These are phyloP conservation scores for Aspergillus leporis DNA, from an alignment of 495 filamentous ascomycete species.

Conservation along the genomic window DNA sequence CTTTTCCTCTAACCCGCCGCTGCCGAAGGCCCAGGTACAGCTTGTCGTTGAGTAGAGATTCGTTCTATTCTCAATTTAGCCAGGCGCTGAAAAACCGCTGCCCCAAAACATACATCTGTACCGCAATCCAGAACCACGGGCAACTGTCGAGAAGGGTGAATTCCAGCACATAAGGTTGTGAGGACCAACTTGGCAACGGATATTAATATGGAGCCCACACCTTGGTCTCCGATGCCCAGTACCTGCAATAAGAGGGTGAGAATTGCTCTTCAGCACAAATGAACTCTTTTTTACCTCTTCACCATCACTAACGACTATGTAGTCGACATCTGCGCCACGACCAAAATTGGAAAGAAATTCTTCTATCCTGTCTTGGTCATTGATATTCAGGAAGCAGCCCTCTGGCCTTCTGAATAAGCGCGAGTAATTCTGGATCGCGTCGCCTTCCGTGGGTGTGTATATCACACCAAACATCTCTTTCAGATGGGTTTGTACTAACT, in stretches of 20 bases:
- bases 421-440: conserved; percentile 88
- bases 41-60: conserved; percentile 73
- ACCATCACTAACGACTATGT: conserved; percentile 85
- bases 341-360: conserved; percentile 68
- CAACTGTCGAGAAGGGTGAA: conserved; percentile 76
- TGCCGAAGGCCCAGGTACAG: conserved; percentile 77
- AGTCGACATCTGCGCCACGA: conserved; percentile 72
- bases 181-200: conserved; percentile 80
- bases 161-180: conserved; percentile 81
- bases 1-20: conserved; percentile 62
- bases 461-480: conserved; percentile 89
- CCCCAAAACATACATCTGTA: conserved; percentile 56
- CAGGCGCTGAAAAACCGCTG: background rate
- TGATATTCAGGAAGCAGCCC: conserved; percentile 62
- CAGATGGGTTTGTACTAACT: conserved; percentile 65
- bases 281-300: conserved; percentile 48
- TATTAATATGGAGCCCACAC: conserved; percentile 85
- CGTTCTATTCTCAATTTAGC: conserved; percentile 52
- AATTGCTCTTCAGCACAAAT: background rate
- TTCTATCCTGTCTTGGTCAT: conserved; percentile 55
- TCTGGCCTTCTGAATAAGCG: conserved; percentile 75
- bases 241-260: conserved; percentile 54
- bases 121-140: conserved; percentile 88
- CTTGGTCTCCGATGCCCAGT: conserved; percentile 87
- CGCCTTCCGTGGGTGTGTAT: conserved; percentile 88